Evolutionary conservation across 441 rosid genomes (phyloP).

Genomic region (Pelargonium citronellum): DNA sequence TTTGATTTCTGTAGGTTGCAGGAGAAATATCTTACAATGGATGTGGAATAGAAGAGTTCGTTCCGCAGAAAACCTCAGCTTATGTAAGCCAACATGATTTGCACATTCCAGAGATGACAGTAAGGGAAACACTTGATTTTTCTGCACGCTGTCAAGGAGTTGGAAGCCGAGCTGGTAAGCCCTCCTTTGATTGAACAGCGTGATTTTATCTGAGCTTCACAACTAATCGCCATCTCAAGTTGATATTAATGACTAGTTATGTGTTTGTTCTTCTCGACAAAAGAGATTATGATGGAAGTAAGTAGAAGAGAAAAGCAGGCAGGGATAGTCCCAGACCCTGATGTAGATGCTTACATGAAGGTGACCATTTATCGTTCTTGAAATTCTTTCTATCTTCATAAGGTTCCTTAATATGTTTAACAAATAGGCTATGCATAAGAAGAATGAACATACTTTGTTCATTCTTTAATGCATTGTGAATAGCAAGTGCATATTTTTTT

Average conservation of each 20-base stretch:
- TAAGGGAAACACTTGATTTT: conserved; percentile 52
- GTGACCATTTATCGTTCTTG: conserved; percentile 21
- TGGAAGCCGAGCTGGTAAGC: conserved; percentile 44
- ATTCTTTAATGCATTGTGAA: neutral
- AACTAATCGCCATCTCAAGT: neutral
- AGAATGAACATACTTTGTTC: neutral
- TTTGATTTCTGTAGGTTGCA: conserved; percentile 25
- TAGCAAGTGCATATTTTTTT: neutral
- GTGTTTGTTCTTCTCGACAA: conserved; percentile 4
- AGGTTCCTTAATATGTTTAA: neutral
- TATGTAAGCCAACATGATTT: conserved; percentile 61
- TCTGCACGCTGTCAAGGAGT: conserved; percentile 49
- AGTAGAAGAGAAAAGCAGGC: conserved; percentile 46
- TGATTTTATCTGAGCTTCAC: neutral
- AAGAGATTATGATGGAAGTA: conserved; percentile 53
- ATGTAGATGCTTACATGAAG: conserved; percentile 69
- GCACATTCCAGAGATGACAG: conserved; percentile 65
- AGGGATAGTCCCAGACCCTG: conserved; percentile 53
- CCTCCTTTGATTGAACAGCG: neutral
- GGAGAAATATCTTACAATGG: conserved; percentile 48
- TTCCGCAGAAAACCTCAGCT: conserved; percentile 50
- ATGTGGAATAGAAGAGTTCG: conserved; percentile 38
- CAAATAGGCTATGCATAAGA: neutral
- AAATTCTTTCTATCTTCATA: neutral
- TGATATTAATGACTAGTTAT: neutral